Base-by-base conservation (phyloP, 1,284 basidiomycete species). In the Athelia psychrophila region DNA sequence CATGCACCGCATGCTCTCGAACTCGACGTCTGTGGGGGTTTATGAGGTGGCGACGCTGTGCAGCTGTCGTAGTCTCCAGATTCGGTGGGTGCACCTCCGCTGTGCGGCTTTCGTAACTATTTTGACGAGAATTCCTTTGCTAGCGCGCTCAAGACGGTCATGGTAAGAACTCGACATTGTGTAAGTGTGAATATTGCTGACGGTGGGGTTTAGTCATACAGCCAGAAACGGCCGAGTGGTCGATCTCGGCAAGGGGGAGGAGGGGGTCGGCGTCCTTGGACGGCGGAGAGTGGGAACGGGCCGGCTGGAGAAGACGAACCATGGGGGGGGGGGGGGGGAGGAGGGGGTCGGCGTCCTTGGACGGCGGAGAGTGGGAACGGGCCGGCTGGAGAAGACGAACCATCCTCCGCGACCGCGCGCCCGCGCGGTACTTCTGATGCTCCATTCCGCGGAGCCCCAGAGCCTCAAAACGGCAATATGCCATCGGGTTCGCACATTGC, bases 21-120 rank as follows among this genome's bases (percentile, higher is more conserved):
- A 91, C 56, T 80, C 84, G 8, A 91, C 88, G 8, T 91, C 91
- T 13, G 90, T 95, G 9, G 91, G 90, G 38, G 88, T 97, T 23
- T 95, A 96, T 66, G 94, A 96, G 65, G 92, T 96, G 5, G 93
- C 95, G 4, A 94, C 93, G 1, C 75, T 97, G 9, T 95, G 93
- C 64, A 91, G 85, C 59, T 91, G 90, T 67, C 83, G 91, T 58
- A 90, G 88, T 61, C 73, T 98, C 50, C 92, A 96, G 64, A 93
- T 96, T 58, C 79, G 93, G 82, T 87, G 61, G 53, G 84, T 71
- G 42, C 38, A 30, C 48, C 45, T 27, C 32, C 27, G 42, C 45
- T 56, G 50, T 19, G 46, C 54, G 22, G 16, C 51, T 18, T 51
- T 44, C 49, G 23, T 45, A 48, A 47, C 38, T 30, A 46, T 56